Conservation (phyloP, 164 flowering plant genomes). For the Amborella trichopoda region DNA sequence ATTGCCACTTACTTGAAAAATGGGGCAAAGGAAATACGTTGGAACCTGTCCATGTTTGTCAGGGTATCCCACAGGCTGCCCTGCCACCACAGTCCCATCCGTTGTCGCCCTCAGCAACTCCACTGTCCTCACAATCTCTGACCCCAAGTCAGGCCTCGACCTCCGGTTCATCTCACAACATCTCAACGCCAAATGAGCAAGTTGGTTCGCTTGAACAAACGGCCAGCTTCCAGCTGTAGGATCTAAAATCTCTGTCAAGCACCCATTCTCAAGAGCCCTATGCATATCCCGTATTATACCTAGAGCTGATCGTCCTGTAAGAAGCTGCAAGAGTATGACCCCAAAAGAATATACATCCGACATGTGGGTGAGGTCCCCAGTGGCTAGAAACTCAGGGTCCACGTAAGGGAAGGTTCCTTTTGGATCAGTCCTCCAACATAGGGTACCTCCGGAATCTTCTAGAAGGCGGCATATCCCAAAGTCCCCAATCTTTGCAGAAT, state of each 20-base stretch:
- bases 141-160: conserved; percentile 6
- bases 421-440: conserved; percentile 33
- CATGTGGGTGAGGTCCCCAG: conserved; percentile 1
- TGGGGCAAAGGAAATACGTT: too few relatives aligned
- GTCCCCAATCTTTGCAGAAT: conserved; percentile 36
- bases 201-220: conserved; percentile 32
- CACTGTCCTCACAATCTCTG: conserved; percentile 15
- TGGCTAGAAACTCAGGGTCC: conserved; percentile 61
- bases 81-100: too few relatives aligned
- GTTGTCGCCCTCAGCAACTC: too few relatives aligned
- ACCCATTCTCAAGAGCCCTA: conserved; percentile 7
- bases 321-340: conserved; percentile 34
- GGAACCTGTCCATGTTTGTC: conserved; percentile 36
- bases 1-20: too few relatives aligned
- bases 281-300: conserved; percentile 19
- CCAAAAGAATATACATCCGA: conserved; percentile 41
- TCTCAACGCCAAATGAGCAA: conserved; percentile 25
- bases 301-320: conserved; percentile 37
- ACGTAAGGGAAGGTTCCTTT: conserved; percentile 62
- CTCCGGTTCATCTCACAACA: conserved; percentile 17
- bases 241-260: conserved; percentile 21
- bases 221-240: conserved; percentile 52
- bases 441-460: conserved; percentile 7
- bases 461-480: conserved; percentile 33
- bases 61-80: too few relatives aligned